These are phyloP conservation scores for Tulasnella sp. DNA, from an alignment of 768 basidiomycete genomes.

Conservation along the genomic window DNA sequence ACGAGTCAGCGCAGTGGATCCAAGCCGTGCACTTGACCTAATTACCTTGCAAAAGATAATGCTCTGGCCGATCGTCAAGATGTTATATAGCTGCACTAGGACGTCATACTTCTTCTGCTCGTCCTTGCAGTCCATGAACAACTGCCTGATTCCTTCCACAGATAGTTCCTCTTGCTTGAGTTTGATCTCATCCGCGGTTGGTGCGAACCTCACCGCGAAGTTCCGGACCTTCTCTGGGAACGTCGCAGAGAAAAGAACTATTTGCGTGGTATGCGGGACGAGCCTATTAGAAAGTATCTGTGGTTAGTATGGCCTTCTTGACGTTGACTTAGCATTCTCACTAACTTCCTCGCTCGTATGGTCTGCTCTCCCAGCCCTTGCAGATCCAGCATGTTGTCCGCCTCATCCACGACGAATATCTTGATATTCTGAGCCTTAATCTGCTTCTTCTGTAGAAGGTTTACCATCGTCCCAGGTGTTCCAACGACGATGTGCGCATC, in stretches of 20 bases:
- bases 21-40: conserved; percentile 6
- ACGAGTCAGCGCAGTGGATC: conserved; percentile 3
- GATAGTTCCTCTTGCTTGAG: conserved; percentile 88
- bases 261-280: conserved; percentile 39
- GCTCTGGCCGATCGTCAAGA: conserved; percentile 92
- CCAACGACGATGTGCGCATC: conserved; percentile 90
- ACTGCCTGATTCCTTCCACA: conserved; percentile 89
- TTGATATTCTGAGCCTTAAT: conserved; percentile 74
- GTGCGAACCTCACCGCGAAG: conserved; percentile 92
- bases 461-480: conserved; percentile 90
- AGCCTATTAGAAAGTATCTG: not conserved
- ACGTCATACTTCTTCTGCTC: conserved; percentile 95
- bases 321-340: not conserved
- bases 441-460: conserved; percentile 67
- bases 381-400: conserved; percentile 97
- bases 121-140: conserved; percentile 91
- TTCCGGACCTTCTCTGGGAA: conserved; percentile 87
- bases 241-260: conserved; percentile 95
- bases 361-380: conserved; percentile 93
- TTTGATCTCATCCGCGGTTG: conserved; percentile 91
- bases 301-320: no score
- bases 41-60: conserved; percentile 94
- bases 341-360: conserved; percentile 84
- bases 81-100: conserved; percentile 75
- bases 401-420: conserved; percentile 94